Percentiles rank a stretch among this genome's conserved stretches.
phyloP scores from a whole-genome alignment of 345 rosid genomes.

The Populus tremula region DNA sequence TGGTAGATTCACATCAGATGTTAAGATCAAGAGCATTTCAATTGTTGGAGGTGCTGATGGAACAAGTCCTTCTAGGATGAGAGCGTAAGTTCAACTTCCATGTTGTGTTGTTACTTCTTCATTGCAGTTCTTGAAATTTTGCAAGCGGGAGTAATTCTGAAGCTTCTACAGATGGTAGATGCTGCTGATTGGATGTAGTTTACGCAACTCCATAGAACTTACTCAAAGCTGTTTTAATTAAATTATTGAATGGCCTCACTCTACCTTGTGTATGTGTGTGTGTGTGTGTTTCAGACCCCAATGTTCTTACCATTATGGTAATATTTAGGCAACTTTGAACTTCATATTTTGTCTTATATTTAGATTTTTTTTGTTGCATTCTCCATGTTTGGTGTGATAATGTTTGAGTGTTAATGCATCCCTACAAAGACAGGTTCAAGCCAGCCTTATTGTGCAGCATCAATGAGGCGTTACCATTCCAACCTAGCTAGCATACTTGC shows the following conservation, averaged over 20 bases:
- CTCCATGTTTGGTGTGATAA: too few species aligned
- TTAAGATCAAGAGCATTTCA: constrained; percentile 90
- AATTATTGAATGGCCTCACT: too few species aligned
- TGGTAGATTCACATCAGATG: constrained; percentile 87
- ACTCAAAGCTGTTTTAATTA: neutral
- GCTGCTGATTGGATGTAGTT: neutral
- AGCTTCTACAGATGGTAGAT: neutral
- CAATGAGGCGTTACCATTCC: neutral
- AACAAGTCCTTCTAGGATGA: constrained; percentile 91
- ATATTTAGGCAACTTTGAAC: too few species aligned
- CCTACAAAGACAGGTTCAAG: neutral
- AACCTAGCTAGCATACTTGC: neutral
- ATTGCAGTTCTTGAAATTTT: neutral
- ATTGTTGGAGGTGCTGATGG: constrained; percentile 87
- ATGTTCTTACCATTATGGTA: too few species aligned
- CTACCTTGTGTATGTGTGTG: too few species aligned
- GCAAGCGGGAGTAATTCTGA: neutral
- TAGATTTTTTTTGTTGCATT: too few species aligned
- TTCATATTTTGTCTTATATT: too few species aligned
- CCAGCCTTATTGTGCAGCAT: neutral
- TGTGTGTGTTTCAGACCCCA: too few species aligned
- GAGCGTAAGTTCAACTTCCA: constrained; percentile 63
- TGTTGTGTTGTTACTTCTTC: neutral
- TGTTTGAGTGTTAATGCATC: neutral
- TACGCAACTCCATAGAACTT: neutral